Conservation (phyloP, 495 filamentous ascomycete species). For the Tuber borchii region DNA sequence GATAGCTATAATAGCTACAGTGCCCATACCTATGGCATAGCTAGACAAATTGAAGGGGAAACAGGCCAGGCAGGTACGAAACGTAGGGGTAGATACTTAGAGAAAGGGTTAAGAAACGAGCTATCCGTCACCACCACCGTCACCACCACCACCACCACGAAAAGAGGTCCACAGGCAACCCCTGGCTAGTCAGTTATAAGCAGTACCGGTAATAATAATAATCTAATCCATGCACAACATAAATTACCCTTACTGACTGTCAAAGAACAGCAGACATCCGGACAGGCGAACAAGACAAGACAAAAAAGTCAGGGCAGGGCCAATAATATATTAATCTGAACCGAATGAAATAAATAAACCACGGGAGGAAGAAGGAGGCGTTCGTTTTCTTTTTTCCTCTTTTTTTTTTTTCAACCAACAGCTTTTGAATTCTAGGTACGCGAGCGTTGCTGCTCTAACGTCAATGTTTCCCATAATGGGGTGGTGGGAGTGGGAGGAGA, state of each 20-base stretch:
- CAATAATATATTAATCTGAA: neutral
- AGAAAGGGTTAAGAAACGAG: neutral
- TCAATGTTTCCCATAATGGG: neutral
- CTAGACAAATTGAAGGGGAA: no score
- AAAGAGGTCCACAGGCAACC: neutral
- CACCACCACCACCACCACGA: neutral
- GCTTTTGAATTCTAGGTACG: neutral
- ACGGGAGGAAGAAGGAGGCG: neutral
- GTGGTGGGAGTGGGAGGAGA: no score
- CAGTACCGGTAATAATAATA: neutral
- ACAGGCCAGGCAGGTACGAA: no score
- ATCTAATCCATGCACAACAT: neutral
- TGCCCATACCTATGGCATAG: no score
- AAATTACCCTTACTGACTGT: neutral
- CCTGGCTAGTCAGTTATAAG: neutral
- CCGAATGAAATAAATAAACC: neutral
- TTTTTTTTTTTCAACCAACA: neutral
- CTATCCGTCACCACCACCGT: neutral
- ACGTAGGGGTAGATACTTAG: neutral
- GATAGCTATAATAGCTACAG: no score
- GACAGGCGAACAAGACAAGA: neutral
- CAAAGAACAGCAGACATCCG: neutral
- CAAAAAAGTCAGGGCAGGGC: neutral
- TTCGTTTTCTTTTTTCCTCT: no score
- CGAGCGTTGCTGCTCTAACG: neutral